Evolutionary conservation across 768 basidiomycete species (phyloP).

Genomic region (Boletellus sp.): DNA sequence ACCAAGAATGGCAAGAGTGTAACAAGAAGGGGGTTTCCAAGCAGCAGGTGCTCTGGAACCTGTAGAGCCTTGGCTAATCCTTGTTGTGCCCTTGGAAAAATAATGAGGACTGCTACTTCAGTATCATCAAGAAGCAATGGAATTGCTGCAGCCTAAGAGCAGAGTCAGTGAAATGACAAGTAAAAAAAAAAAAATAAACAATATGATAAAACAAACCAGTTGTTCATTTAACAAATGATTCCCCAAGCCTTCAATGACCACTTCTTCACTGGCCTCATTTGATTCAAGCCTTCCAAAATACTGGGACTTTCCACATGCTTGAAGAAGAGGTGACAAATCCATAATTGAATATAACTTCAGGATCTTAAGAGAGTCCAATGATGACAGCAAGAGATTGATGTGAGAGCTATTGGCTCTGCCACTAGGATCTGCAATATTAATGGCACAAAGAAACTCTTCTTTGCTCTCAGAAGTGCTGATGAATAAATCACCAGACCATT

Average conservation of each 20-base stretch:
- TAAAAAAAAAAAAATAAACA: neutral
- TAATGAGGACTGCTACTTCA: slow-evolving; percentile 50
- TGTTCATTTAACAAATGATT: slow-evolving; percentile 44
- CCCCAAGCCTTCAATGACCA: slow-evolving; percentile 39
- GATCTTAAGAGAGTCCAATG: slow-evolving; percentile 41
- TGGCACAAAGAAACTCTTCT: slow-evolving; percentile 46
- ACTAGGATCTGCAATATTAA: slow-evolving; percentile 44
- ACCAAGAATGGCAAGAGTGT: slow-evolving; percentile 27
- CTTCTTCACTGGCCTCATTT: slow-evolving; percentile 36
- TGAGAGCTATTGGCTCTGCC: slow-evolving; percentile 42
- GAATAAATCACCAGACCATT: slow-evolving; percentile 58
- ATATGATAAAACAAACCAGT: slow-evolving; percentile 37
- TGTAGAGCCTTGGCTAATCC: slow-evolving; percentile 38
- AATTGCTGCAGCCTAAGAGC: slow-evolving; percentile 44
- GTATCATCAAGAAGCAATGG: slow-evolving; percentile 45
- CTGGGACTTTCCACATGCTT: slow-evolving; percentile 45
- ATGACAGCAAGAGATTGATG: slow-evolving; percentile 46
- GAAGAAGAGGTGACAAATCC: slow-evolving; percentile 46
- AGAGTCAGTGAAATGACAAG: slow-evolving; percentile 2
- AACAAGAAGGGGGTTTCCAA: slow-evolving; percentile 20
- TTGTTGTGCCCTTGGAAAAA: slow-evolving; percentile 44
- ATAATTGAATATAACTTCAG: slow-evolving; percentile 45
- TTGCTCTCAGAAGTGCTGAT: slow-evolving; percentile 35
- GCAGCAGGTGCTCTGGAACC: slow-evolving; percentile 34
- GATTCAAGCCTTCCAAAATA: slow-evolving; percentile 54